A percentile compares a stretch with the other conserved stretches of the same genome.
phyloP scores from a whole-genome alignment of 2,329 filamentous ascomycete genomes.

The Escovopsis sp. region DNA sequence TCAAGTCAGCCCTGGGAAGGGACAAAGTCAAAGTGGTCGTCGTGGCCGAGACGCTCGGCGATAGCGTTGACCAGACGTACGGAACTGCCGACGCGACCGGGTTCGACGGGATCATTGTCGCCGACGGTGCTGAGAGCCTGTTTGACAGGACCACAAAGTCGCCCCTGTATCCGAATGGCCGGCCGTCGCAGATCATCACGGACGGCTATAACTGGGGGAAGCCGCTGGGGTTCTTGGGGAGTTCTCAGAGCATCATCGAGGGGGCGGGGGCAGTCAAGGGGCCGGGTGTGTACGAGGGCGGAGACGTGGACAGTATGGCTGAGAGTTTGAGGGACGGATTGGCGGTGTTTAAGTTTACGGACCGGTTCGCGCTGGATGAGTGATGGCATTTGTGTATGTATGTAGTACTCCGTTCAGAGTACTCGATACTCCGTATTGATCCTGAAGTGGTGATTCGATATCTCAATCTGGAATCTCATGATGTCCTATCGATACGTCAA shows the following conservation, averaged over 20 bases:
- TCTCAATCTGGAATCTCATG: no score
- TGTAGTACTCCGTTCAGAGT: background rate
- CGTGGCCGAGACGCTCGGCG: slow-evolving; percentile 42
- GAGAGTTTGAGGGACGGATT: slow-evolving; percentile 41
- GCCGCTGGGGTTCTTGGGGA: slow-evolving; percentile 47
- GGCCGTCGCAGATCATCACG: slow-evolving; percentile 47
- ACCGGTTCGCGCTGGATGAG: slow-evolving; percentile 45
- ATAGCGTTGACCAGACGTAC: slow-evolving; percentile 49
- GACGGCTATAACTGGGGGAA: slow-evolving; percentile 57
- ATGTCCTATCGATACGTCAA: no score
- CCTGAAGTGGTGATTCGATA: background rate
- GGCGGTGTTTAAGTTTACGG: slow-evolving; percentile 49
- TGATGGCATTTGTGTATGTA: background rate
- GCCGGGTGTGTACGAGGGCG: slow-evolving; percentile 26
- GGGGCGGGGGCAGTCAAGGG: slow-evolving; percentile 28
- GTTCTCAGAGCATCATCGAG: slow-evolving; percentile 20
- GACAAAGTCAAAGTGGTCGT: slow-evolving; percentile 42
- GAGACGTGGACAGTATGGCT: slow-evolving; percentile 24
- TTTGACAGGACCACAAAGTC: slow-evolving; percentile 31
- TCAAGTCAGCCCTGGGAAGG: slow-evolving; percentile 34
- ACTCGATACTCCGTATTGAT: background rate
- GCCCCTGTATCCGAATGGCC: slow-evolving; percentile 46
- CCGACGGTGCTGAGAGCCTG: slow-evolving; percentile 34
- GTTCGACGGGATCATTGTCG: slow-evolving; percentile 50
- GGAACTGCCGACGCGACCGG: slow-evolving; percentile 44